Evolutionary conservation across 1,139 yeast species (phyloP), one percentile per base, ranked within the genome.

Genomic region (Taphrina wiesneri): DNA sequence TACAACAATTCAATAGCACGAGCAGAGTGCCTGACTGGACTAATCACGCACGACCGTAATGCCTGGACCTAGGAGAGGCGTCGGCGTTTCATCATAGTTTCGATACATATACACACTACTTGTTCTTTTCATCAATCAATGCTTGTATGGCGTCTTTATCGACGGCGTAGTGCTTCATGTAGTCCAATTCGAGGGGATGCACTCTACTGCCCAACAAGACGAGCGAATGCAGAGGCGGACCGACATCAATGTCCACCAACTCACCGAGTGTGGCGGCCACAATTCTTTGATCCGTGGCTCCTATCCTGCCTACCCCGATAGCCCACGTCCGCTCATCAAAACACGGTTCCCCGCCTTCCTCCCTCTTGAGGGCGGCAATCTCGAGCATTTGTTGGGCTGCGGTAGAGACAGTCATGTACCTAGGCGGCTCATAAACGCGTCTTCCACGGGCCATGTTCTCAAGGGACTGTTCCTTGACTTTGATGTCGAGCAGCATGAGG

Each of bases 371-470:
- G 72, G 88, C 93, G 77, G 92, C 98, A 68, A 91, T 83, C 76
- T 93, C 98, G 65, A 93, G 77, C 71, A 93, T 80, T 77, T 93
- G 98, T 69, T 82, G 81, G 45, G 96, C 93, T 65, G 97, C 96
- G 62, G 96, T 90, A 67, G 88, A 85, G 70, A 93, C 90, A 70
- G 86, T 84, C 99, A 93, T 93, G 77, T 91, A 93, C 75, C 99
- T 83, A 63, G 99, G 99, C 53, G 98, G 98, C 75, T 93, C 99
- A 75, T 90, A 93, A 57, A 92, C 90, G 68, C 87, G 79, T 76
- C 96, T 83, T 1, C 98, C 99, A 70, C 96, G 84, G 60, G 96
- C 96, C 87, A 93, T 85, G 75, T 92, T 93, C 74, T 92, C 96
- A 71, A 90, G 83, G 74, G 96, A 90, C 77, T 93, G 99, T 76